phyloP scores from a whole-genome alignment of 495 filamentous ascomycete species.

The Penicillium subrubescens region DNA sequence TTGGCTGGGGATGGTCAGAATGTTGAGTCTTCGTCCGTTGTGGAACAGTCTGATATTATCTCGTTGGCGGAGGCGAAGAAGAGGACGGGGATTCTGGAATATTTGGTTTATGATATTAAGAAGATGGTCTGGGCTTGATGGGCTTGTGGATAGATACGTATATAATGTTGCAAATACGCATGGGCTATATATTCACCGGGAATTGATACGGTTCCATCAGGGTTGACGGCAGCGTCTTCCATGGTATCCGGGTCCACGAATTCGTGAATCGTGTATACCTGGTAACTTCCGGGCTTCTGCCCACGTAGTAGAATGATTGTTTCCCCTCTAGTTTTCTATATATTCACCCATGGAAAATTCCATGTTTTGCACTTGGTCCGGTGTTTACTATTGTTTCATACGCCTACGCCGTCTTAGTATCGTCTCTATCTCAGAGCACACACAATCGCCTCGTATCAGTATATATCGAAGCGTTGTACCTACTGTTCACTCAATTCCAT shows the following conservation, averaged over 20 bases:
- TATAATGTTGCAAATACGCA: background rate
- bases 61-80: constrained; percentile 80
- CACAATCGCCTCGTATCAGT: too few species aligned
- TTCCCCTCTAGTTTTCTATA: too few species aligned
- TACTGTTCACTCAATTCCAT: too few species aligned
- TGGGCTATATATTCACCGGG: background rate
- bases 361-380: too few species aligned
- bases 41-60: constrained; percentile 79
- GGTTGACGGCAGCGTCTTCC: too few species aligned
- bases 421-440: too few species aligned
- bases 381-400: too few species aligned
- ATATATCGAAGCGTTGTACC: too few species aligned
- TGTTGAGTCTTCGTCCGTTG: constrained; percentile 29
- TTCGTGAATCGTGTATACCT: background rate
- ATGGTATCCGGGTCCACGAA: too few species aligned
- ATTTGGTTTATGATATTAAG: constrained; percentile 82
- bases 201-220: background rate
- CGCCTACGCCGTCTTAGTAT: too few species aligned
- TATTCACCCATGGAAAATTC: too few species aligned
- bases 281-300: background rate
- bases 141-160: background rate
- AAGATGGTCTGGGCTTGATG: constrained; percentile 84
- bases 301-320: background rate
- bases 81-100: constrained; percentile 83
- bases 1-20: constrained; percentile 27